Evolutionary conservation across 2,329 filamentous ascomycete genomes (phyloP), one percentile per base, ranked within the genome.

Genomic region (Botrytis aclada): DNA sequence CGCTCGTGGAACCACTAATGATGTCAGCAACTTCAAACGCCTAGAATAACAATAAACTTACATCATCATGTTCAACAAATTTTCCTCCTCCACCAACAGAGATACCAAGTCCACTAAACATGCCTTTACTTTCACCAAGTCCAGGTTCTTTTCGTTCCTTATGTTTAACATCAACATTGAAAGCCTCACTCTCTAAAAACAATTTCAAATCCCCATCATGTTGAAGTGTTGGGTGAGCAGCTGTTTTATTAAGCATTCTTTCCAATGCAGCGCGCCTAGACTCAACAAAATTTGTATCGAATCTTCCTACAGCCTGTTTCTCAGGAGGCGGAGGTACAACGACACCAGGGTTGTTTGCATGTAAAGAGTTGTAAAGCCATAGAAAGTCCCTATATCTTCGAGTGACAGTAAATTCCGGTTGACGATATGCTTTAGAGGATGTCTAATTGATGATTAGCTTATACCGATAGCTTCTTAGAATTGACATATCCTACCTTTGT

Each of bases 11-110:
- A 99, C 96, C 95, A 99, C 92, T 94, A 74, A 41, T 22, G 22
- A 70, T 70, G 54, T 82, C 76, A 82, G 78, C 63, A 69, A 69
- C 29, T 60, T 1, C 25, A 63, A 4, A 43, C 60, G 12, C n/a
- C 3, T 12, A 47, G 32, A n/a, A 69, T 45, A 71, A 8, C 12
- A 32, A 47, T 51, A 56, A 43, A 75, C 91, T 85, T 83, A 94
- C 92, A 84, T 99, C 96, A 81, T 99, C 96, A 81, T 98, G 96
- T 83, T 99, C 96, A 56, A 99, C 90, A 83, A 99, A 99, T 82
- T 99, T 99, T 78, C 88, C 90, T 71, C 89, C 87, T 73, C 90
- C 88, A 43, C 95, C 93, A 39, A 95, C 90, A 75, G 87, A 92
- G 75, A 96, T 88, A 34, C 94, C 93, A 71, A 98, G 87, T 25